A percentile compares a stretch with the other conserved stretches of the same genome.
Conservation (phyloP, 345 rosid genomes). For the Euphorbia lathyris region DNA sequence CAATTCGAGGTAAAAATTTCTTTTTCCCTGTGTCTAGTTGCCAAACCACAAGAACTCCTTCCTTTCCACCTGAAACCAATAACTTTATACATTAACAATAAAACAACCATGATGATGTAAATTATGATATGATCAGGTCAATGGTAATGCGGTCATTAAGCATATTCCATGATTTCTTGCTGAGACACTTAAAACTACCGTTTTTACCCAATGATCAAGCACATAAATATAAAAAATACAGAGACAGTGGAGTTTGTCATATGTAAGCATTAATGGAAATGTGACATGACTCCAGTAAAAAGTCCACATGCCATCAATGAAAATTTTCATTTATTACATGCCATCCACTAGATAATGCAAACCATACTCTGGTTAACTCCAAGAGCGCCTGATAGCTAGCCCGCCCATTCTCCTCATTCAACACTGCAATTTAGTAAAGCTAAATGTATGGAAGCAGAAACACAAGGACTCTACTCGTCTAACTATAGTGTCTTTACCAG, state of each 20-base stretch:
- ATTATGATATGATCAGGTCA: not conserved
- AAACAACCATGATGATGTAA: not conserved
- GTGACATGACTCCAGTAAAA: not conserved
- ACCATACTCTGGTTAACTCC: not conserved
- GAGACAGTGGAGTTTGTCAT: not conserved
- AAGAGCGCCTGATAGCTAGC: conserved; percentile 1
- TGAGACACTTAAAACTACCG: not conserved
- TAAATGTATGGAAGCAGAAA: not conserved
- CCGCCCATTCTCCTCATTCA: conserved; percentile 4
- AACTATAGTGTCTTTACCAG: conserved; percentile 47
- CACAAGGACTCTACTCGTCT: not conserved
- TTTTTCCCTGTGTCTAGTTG: conserved; percentile 94
- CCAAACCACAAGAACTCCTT: conserved; percentile 99
- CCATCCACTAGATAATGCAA: not conserved
- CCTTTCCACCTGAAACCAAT: conserved; percentile 71
- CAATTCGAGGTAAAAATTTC: conserved; percentile 88
- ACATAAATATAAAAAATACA: not conserved
- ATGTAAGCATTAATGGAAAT: not conserved
- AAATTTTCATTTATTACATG: not conserved
- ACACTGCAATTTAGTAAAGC: not conserved
- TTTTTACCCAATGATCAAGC: not conserved
- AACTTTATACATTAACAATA: conserved; percentile 3
- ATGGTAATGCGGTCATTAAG: not conserved
- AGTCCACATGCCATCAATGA: not conserved
- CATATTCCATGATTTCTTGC: not conserved